Conservation (phyloP, 1,284 basidiomycete genomes). For the Phlebopus sp. region DNA sequence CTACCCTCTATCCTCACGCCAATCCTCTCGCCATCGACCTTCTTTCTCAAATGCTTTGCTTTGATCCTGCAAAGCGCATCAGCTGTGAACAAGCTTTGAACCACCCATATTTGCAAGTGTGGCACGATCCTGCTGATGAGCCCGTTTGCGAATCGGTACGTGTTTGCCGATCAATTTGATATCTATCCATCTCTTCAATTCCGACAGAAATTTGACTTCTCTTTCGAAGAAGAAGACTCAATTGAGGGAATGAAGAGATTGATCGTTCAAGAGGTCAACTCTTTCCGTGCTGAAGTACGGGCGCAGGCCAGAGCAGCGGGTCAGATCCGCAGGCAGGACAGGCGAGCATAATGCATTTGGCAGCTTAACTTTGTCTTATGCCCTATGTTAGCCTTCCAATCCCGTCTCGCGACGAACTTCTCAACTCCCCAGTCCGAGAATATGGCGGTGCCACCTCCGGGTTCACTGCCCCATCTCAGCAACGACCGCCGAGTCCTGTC, state of each 20-base stretch:
- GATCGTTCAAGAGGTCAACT: conserved; percentile 91
- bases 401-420: conserved; percentile 75
- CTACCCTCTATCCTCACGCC: conserved; percentile 88
- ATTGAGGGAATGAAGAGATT: conserved; percentile 97
- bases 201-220: conserved; percentile 87
- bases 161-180: conserved; percentile 19
- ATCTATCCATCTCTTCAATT: conserved; percentile 5
- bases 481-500: conserved; percentile 57
- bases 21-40: conserved; percentile 94
- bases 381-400: conserved; percentile 57
- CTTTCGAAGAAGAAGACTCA: conserved; percentile 95
- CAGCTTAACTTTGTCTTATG: conserved; percentile 5
- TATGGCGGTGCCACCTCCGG: conserved; percentile 69
- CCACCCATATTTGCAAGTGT: conserved; percentile 92
- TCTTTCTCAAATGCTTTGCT: conserved; percentile 87
- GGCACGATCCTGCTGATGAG: conserved; percentile 95
- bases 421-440: conserved; percentile 70
- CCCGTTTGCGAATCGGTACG: conserved; percentile 71
- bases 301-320: conserved; percentile 67
- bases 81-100: conserved; percentile 93
- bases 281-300: conserved; percentile 86
- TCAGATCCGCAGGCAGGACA: conserved; percentile 71
- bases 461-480: conserved; percentile 48
- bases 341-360: conserved; percentile 37
- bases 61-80: conserved; percentile 95